Percentiles rank a stretch among this genome's conserved stretches.
Conservation (phyloP, 73 alveolate genomes). For the Symbiodinium natans region DNA sequence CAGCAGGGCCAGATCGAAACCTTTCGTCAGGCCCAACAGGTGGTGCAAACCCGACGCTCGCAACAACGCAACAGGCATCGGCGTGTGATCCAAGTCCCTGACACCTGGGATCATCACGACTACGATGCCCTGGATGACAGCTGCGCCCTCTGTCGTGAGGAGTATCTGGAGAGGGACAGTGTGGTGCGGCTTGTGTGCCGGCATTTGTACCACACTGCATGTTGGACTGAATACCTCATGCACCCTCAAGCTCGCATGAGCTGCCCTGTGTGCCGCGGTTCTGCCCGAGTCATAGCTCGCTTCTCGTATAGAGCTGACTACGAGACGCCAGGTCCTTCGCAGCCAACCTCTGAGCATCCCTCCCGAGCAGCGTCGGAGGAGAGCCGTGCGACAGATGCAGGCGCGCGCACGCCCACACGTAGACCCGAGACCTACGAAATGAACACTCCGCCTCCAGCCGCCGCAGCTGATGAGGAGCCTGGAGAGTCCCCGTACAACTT, state of each 20-base stretch:
- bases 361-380: background rate
- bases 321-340: background rate
- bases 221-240: slow-evolving; percentile 17
- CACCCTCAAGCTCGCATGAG: background rate
- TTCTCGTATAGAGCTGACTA: background rate
- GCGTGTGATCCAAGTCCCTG: background rate
- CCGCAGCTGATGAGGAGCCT: background rate
- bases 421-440: background rate
- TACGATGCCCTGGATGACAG: background rate
- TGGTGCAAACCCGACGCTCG: background rate
- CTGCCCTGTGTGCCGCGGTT: slow-evolving; percentile 20
- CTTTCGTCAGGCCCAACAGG: slow-evolving; percentile 12
- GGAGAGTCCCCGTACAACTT: background rate
- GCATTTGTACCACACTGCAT: background rate
- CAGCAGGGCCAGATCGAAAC: background rate
- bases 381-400: background rate
- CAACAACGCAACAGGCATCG: background rate
- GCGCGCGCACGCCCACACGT: background rate
- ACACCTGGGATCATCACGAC: background rate
- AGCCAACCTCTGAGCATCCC: background rate
- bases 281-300: background rate
- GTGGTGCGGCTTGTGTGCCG: background rate
- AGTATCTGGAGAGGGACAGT: background rate
- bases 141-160: background rate
- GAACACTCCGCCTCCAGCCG: background rate